Conservation (phyloP, 306 rosid genomes). For the Elaeagnus macrophylla region DNA sequence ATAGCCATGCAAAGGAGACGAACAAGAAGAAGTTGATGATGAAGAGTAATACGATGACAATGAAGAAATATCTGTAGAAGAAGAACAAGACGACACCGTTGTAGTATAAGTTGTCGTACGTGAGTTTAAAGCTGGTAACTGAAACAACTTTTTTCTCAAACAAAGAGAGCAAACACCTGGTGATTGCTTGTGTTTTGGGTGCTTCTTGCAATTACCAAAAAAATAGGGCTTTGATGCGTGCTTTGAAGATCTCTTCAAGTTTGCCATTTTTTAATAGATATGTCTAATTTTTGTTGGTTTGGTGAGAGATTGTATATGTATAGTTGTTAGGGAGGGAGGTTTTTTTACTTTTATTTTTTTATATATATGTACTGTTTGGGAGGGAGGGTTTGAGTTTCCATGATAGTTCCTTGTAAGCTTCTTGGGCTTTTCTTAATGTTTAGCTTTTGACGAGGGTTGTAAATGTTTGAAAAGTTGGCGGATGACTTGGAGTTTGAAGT, state of each 20-base stretch:
- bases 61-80: slow-evolving; percentile 28
- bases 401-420: slow-evolving; percentile 37
- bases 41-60: slow-evolving; percentile 46
- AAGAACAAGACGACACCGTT: slow-evolving; percentile 16
- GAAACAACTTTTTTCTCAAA: slow-evolving; percentile 45
- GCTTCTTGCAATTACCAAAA: slow-evolving; percentile 48
- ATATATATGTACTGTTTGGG: no score
- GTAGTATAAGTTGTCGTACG: slow-evolving; percentile 4
- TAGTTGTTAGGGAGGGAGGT: no score
- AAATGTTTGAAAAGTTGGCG: slow-evolving; percentile 19
- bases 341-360: no score
- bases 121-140: slow-evolving; percentile 12
- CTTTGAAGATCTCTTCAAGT: slow-evolving; percentile 21
- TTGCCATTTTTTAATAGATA: slow-evolving; percentile 15
- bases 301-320: no score
- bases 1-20: slow-evolving; percentile 34
- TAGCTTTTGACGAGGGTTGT: neutral
- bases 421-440: slow-evolving; percentile 25
- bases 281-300: no score
- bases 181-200: slow-evolving; percentile 68
- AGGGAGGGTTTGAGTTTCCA: slow-evolving; percentile 13
- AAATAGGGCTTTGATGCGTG: slow-evolving; percentile 17
- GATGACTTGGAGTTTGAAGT: neutral
- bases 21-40: slow-evolving; percentile 35
- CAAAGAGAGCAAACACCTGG: slow-evolving; percentile 87